Percentiles rank a stretch among this genome's conserved stretches.
Conservation (phyloP, 2,329 filamentous ascomycete species). For the Alternaria conjuncta region DNA sequence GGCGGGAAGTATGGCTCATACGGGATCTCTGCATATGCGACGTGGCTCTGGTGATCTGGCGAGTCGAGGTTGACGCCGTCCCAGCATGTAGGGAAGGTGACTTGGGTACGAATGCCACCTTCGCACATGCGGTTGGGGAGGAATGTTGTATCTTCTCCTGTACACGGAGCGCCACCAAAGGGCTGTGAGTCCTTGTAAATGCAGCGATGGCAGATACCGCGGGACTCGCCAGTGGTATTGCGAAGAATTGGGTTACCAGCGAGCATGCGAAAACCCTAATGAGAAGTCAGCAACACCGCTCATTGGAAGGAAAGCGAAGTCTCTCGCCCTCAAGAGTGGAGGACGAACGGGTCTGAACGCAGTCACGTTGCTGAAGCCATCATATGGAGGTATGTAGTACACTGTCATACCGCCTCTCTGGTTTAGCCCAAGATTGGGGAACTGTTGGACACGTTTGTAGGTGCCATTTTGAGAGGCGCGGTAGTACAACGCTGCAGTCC, state of each 20-base stretch:
- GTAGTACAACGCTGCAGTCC: conserved; percentile 42
- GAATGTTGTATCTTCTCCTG: conserved; percentile 45
- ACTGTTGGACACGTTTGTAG: conserved; percentile 38
- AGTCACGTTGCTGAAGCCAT: conserved; percentile 33
- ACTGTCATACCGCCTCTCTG: conserved; percentile 41
- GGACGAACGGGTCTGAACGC: conserved; percentile 37
- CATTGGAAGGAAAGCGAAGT: not conserved
- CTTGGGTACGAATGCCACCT: conserved; percentile 53
- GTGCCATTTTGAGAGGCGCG: conserved; percentile 35
- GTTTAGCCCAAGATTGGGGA: conserved; percentile 27
- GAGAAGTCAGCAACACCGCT: not conserved
- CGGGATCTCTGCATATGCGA: conserved; percentile 48
- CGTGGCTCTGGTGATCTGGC: conserved; percentile 62
- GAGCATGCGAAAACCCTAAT: conserved; percentile 55
- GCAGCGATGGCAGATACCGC: conserved; percentile 43
- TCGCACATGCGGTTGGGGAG: conserved; percentile 49
- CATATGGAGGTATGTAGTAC: conserved; percentile 42
- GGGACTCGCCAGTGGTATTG: conserved; percentile 37
- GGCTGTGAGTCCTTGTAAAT: conserved; percentile 37
- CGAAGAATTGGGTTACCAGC: conserved; percentile 48
- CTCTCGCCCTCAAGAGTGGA: not conserved
- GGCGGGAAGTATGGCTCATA: conserved; percentile 36
- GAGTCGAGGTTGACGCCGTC: conserved; percentile 59
- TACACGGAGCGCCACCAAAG: conserved; percentile 49
- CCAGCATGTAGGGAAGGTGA: conserved; percentile 60